Evolutionary conservation across 192 early-diverging fungal genomes (phyloP), one percentile per base, ranked within the genome.

Genomic region (Jimgerdemannia lactiflua): DNA sequence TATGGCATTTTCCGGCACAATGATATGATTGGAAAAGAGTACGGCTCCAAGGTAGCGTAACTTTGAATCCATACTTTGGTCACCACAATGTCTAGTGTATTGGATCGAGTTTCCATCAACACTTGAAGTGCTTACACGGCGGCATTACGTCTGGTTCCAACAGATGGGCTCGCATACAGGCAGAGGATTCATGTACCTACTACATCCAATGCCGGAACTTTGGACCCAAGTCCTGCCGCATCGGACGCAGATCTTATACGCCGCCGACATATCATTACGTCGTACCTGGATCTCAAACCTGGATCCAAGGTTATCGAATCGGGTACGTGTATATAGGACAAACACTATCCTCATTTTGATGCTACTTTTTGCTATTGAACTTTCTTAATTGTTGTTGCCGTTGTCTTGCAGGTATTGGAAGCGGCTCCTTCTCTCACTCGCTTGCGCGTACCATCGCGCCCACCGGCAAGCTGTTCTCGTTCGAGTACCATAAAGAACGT

Each of bases 401-500:
- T 74, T 65, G 3, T 59, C 20, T 42, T 29, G 29, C 29, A 40
- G 11, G n/a, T 65, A 99, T 96, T 4, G 97, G 97, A 29, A 94
- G 92, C 49, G 97, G 96, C n/a, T 99, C 97, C 9, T 98, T 99
- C 73, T 97, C 97, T 17, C 97, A 99, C 78, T 95, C 95, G 9
- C 91, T 98, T 67, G 94, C 92, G 0, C 88, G 96, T 17, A 95
- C 94, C 0, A 87, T 98, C 64, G 94, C 92, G 4, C 96, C 96
- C 3, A 87, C 84, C 0, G 97, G 97, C 7, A 93, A 93, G 64
- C 77, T 99, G n/a, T 96, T 93, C 82, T 92, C 95, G 9, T 99
- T 96, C 74, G 97, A 99, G 78, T 99, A 94, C 82, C 96, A 96
- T 79, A 88, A 91, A 79, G 85, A 92, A 41, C 89, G 97, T 42